phyloP scores from a whole-genome alignment of 2,329 filamentous ascomycete species.

The Phialophora macrospora region DNA sequence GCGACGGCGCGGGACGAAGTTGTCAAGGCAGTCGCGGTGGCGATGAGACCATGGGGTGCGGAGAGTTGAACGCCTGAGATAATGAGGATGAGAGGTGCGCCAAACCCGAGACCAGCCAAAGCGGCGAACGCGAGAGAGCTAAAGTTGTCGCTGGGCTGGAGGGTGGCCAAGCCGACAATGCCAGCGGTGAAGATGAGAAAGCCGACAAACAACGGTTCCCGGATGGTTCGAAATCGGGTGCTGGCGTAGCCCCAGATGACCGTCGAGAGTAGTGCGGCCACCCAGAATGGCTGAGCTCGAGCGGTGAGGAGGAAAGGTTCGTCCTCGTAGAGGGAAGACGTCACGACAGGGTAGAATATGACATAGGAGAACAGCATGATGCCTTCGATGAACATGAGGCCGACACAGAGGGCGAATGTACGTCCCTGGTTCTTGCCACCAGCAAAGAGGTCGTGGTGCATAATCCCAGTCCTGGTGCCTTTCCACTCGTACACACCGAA shows the following conservation, averaged over 20 bases:
- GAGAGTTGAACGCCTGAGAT: slow-evolving; percentile 20
- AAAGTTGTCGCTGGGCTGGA: slow-evolving; percentile 16
- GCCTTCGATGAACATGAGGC: slow-evolving; percentile 22
- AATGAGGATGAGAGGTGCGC: slow-evolving; percentile 13
- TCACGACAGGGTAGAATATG: slow-evolving; percentile 23
- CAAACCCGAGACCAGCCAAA: slow-evolving; percentile 21
- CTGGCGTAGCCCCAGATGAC: not conserved
- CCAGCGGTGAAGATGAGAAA: slow-evolving; percentile 21
- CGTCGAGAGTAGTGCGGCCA: not conserved
- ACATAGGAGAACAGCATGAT: slow-evolving; percentile 21
- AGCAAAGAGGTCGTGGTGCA: slow-evolving; percentile 26
- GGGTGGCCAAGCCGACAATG: slow-evolving; percentile 20
- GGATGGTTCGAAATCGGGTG: not conserved
- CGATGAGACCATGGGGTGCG: slow-evolving; percentile 20
- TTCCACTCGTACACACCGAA: slow-evolving; percentile 30
- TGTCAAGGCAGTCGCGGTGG: slow-evolving; percentile 23
- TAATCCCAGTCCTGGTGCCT: slow-evolving; percentile 21
- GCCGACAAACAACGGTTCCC: slow-evolving; percentile 11
- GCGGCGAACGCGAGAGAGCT: slow-evolving; percentile 18
- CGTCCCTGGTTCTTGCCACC: slow-evolving; percentile 5
- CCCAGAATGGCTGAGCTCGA: slow-evolving; percentile 1
- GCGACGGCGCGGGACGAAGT: not conserved
- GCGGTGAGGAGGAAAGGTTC: too few species aligned
- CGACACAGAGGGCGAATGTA: slow-evolving; percentile 24
- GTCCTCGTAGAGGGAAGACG: not conserved